A percentile compares a stretch with the other conserved stretches of the same genome.
phyloP scores from a whole-genome alignment of 106 monocot species.

The Dendrobium huoshanense region DNA sequence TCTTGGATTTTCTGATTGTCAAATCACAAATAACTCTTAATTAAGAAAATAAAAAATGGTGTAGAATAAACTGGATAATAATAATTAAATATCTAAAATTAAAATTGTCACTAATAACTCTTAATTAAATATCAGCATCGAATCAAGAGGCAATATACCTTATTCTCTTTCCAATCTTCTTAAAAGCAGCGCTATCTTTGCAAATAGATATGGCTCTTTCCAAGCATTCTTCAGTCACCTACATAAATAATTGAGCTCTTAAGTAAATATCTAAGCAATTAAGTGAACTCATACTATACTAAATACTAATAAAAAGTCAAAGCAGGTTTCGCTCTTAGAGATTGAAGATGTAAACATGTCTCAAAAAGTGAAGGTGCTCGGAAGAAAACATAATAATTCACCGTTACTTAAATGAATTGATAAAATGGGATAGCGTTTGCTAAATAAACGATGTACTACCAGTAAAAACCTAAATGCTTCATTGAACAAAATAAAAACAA shows the following conservation, averaged over 20 bases:
- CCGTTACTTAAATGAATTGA: neutral
- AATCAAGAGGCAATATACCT: conserved; percentile 34
- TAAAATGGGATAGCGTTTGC: neutral
- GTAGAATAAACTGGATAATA: neutral
- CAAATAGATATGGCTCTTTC: conserved; percentile 78
- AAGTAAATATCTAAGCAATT: neutral
- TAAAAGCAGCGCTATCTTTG: conserved; percentile 85
- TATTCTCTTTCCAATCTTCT: conserved; percentile 92
- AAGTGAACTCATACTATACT: neutral
- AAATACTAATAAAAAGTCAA: neutral
- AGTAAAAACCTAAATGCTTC: neutral
- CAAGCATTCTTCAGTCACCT: conserved; percentile 87
- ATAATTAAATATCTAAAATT: neutral
- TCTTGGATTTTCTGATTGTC: neutral
- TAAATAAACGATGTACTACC: neutral
- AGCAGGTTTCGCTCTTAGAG: neutral
- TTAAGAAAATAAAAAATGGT: neutral
- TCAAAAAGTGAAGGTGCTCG: neutral
- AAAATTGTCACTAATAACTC: neutral
- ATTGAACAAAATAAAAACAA: neutral
- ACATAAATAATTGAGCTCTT: conserved; percentile 6
- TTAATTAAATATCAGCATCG: neutral
- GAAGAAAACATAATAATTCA: neutral
- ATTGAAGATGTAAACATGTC: neutral
- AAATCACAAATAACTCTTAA: neutral